Percentiles rank a stretch among this genome's conserved stretches.
phyloP scores from a whole-genome alignment of 1,284 basidiomycete species.

The Rhodotorula sp. region DNA sequence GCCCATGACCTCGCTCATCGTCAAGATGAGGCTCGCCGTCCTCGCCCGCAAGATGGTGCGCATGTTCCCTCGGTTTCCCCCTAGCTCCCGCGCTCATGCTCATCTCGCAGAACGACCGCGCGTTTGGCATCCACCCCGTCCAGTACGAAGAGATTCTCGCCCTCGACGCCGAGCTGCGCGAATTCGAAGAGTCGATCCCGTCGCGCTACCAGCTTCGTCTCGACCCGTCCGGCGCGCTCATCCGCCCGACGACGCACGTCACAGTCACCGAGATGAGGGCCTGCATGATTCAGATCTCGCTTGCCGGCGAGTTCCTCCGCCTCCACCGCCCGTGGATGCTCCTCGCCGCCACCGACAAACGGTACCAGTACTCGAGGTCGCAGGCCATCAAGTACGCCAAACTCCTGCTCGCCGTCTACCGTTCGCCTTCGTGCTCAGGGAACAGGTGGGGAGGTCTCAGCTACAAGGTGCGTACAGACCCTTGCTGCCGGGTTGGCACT shows the following conservation, averaged over 20 bases:
- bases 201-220: constrained; percentile 25
- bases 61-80: neutral
- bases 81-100: neutral
- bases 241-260: constrained; percentile 24
- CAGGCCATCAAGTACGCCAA: constrained; percentile 27
- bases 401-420: constrained; percentile 31
- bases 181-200: constrained; percentile 34
- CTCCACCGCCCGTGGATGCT: constrained; percentile 32
- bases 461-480: constrained; percentile 19
- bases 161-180: constrained; percentile 51
- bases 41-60: constrained; percentile 32
- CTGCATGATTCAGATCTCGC: constrained; percentile 33
- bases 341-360: constrained; percentile 18
- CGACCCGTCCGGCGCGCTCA: constrained; percentile 24
- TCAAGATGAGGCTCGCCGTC: constrained; percentile 34
- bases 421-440: constrained; percentile 22
- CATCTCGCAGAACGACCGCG: constrained; percentile 31
- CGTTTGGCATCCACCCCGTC: constrained; percentile 53
- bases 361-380: constrained; percentile 25
- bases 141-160: constrained; percentile 53
- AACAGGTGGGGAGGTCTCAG: constrained; percentile 21
- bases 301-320: constrained; percentile 30
- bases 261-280: constrained; percentile 38
- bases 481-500: neutral
- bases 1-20: constrained; percentile 34